Evolutionary conservation across 176 grass and related monocot genomes (phyloP).

Genomic region (Luzula sylvatica): DNA sequence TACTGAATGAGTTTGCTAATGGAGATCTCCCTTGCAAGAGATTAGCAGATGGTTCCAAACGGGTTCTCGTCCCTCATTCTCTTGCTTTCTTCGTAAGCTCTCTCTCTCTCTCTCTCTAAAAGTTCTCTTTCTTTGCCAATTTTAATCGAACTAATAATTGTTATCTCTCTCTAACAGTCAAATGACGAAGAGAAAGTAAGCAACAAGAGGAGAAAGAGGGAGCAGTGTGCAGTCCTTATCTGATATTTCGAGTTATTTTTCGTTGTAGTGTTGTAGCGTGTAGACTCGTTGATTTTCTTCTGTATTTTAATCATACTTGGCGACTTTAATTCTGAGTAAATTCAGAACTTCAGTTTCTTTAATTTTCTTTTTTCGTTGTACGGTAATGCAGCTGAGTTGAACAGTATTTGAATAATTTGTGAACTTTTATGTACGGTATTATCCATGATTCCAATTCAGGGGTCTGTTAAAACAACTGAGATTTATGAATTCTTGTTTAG

Average conservation of each 20-base stretch:
- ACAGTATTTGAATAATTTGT: neutral
- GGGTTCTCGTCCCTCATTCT: conserved; percentile 62
- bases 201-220: conserved; percentile 14
- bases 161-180: neutral
- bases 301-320: no score
- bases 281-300: no score
- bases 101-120: neutral
- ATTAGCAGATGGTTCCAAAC: conserved; percentile 69
- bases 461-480: no score
- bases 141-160: neutral
- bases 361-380: neutral
- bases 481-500: neutral
- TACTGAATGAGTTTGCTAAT: conserved; percentile 62
- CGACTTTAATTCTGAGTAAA: no score
- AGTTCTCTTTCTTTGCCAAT: neutral
- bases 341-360: neutral
- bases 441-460: no score
- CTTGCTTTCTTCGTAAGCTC: conserved; percentile 11
- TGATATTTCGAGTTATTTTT: neutral
- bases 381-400: neutral
- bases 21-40: conserved; percentile 45
- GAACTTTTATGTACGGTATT: no score
- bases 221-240: conserved; percentile 1
- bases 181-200: conserved; percentile 2
- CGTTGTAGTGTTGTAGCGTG: neutral